Percentiles rank a stretch among this genome's conserved stretches.
These are phyloP conservation scores for Fraxinus greggii DNA, from an alignment of 305 asterid genomes.

Conservation along the genomic window DNA sequence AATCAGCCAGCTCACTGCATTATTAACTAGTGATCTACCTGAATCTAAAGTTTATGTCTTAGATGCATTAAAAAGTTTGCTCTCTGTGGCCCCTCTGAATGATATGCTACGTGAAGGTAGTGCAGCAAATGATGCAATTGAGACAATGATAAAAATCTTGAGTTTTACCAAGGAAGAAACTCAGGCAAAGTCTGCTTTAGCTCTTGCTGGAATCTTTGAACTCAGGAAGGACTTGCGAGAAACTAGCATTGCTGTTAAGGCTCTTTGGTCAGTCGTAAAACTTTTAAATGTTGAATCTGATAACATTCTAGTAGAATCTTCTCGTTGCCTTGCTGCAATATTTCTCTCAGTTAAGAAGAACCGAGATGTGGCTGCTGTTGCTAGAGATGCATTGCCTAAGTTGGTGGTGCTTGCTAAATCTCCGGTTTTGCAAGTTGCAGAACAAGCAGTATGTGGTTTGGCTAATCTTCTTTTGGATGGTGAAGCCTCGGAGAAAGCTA, in stretches of 20 bases:
- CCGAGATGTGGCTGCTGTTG: conserved; percentile 77
- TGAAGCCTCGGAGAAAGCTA: conserved; percentile 72
- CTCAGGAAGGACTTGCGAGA: conserved; percentile 94
- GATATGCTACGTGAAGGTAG: conserved; percentile 95
- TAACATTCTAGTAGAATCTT: conserved; percentile 63
- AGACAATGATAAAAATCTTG: conserved; percentile 85
- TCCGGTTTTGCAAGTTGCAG: conserved; percentile 70
- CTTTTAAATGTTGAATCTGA: conserved; percentile 75
- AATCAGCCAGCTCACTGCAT: conserved; percentile 95
- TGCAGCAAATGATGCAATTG: conserved; percentile 97
- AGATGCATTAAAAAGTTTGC: conserved; percentile 89
- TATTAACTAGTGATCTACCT: conserved; percentile 87
- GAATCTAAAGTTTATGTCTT: conserved; percentile 93
- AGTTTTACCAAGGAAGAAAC: conserved; percentile 87
- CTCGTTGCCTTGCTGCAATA: conserved; percentile 81
- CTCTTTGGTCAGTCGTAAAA: conserved; percentile 64
- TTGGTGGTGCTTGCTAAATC: conserved; percentile 78
- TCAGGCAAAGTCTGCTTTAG: conserved; percentile 86
- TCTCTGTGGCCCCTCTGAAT: conserved; percentile 75
- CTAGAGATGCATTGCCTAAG: conserved; percentile 68
- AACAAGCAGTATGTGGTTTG: conserved; percentile 95
- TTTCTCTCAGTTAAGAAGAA: conserved; percentile 88
- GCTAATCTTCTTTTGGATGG: conserved; percentile 88
- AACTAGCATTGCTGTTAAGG: conserved; percentile 63
- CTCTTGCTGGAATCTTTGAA: conserved; percentile 84